Evolutionary conservation across 768 basidiomycete species (phyloP), one percentile per base, ranked within the genome.

Genomic region (Kwoniella botswanensis): DNA sequence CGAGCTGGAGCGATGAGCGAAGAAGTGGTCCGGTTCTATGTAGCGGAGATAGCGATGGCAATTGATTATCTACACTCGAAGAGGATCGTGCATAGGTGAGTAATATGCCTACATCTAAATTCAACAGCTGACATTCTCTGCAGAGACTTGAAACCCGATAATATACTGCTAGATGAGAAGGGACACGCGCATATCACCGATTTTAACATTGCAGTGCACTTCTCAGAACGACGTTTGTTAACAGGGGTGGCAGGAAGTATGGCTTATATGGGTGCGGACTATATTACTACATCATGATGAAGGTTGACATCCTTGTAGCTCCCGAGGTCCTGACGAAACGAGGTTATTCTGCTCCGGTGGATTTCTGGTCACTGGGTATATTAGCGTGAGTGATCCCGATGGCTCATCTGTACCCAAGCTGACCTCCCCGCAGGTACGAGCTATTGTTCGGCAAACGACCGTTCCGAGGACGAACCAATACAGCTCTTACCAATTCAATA

Each of bases 191-290:
- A 98, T 81, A 86, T 99, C 77, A 98, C 97, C 10, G 97, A 99
- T 85, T 97, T 99, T 86, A 99, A 99, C 79, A 94, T 99, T 74
- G 97, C 96, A 24, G 96, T 98, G 9, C 96, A 98, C 83, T 98
- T 94, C 82, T 96, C 95, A 12, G 92, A 93, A 70, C 88, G 91
- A 63, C 88, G 95, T 44, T 79, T 92, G 71, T 91, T 98, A 83
- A 94, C 93, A 0, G 93, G 93, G 70, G 92, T 99, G 17, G 96
- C 97, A 7, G 97, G 97, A 3, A 94, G 93, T 79, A 95, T 99
- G 93, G 96, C 97, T 0, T 99, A 99, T 85, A 99, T 99, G 97
- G 95, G 89, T 90, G 79, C 65, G 87, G 83, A 4, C 11, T 54
- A 10, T 42, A 44, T 41, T 58, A 22, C 26, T 2, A 4, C 26